phyloP scores from a whole-genome alignment of 306 rosid genomes.

The Prunus mira region DNA sequence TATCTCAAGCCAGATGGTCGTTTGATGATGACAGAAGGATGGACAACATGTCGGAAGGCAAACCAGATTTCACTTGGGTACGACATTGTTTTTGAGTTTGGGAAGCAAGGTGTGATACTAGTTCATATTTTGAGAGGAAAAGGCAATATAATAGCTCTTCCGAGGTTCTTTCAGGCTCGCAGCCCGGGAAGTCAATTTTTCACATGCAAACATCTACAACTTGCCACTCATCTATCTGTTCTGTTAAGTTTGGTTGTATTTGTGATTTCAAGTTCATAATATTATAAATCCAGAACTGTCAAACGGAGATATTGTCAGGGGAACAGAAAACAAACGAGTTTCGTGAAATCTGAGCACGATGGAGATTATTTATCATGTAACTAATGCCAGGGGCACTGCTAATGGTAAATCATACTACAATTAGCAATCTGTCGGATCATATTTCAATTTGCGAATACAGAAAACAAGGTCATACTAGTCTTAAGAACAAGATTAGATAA shows the following conservation, averaged over 20 bases:
- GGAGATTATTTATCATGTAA: neutral
- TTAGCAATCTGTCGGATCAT: neutral
- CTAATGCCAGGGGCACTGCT: too few relatives aligned
- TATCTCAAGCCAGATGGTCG: neutral
- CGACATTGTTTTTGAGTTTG: conserved; percentile 2
- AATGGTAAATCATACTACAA: neutral
- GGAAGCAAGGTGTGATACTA: neutral
- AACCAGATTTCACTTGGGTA: conserved; percentile 1
- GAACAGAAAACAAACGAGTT: neutral
- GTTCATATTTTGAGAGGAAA: neutral
- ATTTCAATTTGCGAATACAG: neutral
- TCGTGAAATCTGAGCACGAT: neutral
- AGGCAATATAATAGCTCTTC: neutral
- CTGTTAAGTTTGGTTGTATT: neutral
- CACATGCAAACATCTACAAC: neutral
- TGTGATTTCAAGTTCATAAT: neutral
- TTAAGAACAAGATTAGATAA: neutral
- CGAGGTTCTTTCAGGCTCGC: neutral
- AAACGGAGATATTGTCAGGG: neutral
- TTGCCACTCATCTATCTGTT: neutral
- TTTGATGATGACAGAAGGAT: neutral
- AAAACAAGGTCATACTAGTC: too few relatives aligned
- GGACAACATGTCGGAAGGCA: neutral
- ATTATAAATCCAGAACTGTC: neutral
- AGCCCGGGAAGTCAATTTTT: neutral